Base-by-base conservation (phyloP, 768 basidiomycete species). In the Termitomyces sp. region DNA sequence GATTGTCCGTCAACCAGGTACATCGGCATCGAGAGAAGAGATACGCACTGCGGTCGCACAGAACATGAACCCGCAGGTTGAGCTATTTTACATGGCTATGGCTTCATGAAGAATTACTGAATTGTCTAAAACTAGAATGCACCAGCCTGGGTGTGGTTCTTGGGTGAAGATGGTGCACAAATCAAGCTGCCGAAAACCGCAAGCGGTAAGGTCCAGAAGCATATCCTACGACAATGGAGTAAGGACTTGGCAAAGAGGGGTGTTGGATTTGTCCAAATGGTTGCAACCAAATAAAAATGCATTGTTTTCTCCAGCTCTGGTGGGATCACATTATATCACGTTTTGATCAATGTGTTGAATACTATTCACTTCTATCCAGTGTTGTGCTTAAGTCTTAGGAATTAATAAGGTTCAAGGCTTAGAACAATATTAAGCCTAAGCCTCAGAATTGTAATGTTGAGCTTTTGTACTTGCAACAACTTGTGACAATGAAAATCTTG, bases 191-290 rank as follows among this genome's bases (percentile, higher is more conserved):
- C 92, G 0, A 92, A 90, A 75, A 94, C 92, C 10, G 90, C 88
- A 14, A 93, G 90, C 61, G 91, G 91, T 41, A 94, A 94, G 68
- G 84, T 94, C 43, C 83, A 84, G 85, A 94, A 93, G 72, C 88
- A 91, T 67, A 65, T 92, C 3, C 67, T 94, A 46, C 75, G 91
- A 31, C 71, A 75, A 22, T 91, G 90, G 90, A 82, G 86, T 65
- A 76, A 73, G 43, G 78, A 81, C 8, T 64, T 88, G 41, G 82
- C 78, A 26, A 63, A 69, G 63, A 75, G 71, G 52, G 70, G 70
- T 6, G 62, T 82, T 32, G 86, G 86, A 29, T 56, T 57, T 37
- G 69, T 70, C 2, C 13, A 20, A 26, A 57, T 20, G 36, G 18
- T 16, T 41, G 18, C n/a, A 20, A 41, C 39, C 39, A 41, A 5